These are phyloP conservation scores for Fragilaria crotonensis DNA, from an alignment of 108 stramenopile species.

Conservation along the genomic window DNA sequence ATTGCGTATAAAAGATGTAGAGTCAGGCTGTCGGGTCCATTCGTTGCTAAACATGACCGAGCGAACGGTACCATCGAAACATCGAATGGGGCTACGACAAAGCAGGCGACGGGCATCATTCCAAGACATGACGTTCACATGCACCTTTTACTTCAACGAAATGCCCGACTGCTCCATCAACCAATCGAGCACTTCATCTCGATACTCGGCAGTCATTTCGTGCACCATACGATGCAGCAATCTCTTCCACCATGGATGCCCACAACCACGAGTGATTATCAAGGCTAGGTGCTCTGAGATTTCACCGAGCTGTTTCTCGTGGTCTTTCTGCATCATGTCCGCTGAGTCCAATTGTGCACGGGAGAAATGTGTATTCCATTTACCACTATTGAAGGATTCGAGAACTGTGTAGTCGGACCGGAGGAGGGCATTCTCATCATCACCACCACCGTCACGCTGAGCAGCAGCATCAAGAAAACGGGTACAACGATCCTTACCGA, in stretches of 20 bases:
- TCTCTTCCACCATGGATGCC: constrained; percentile 19
- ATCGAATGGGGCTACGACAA: no score
- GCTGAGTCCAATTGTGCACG: neutral
- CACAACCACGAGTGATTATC: constrained; percentile 14
- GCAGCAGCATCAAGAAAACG: constrained; percentile 1
- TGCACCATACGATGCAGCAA: constrained; percentile 22
- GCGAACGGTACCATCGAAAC: no score
- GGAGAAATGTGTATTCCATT: neutral
- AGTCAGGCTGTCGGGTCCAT: no score
- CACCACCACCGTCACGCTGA: neutral
- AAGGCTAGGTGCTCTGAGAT: neutral
- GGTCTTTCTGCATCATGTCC: neutral
- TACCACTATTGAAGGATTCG: no score
- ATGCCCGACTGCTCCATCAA: constrained; percentile 7
- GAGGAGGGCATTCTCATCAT: neutral
- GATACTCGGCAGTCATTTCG: constrained; percentile 28
- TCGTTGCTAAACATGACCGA: no score
- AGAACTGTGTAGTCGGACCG: no score
- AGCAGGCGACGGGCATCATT: no score
- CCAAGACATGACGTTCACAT: no score
- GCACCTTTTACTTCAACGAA: no score
- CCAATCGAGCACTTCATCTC: constrained; percentile 15
- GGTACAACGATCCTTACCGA: constrained; percentile 3
- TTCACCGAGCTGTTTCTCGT: no score
- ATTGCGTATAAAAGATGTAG: no score